Evolutionary conservation across 805 yeast genomes (phyloP).

Genomic region (Candida silvatica): DNA sequence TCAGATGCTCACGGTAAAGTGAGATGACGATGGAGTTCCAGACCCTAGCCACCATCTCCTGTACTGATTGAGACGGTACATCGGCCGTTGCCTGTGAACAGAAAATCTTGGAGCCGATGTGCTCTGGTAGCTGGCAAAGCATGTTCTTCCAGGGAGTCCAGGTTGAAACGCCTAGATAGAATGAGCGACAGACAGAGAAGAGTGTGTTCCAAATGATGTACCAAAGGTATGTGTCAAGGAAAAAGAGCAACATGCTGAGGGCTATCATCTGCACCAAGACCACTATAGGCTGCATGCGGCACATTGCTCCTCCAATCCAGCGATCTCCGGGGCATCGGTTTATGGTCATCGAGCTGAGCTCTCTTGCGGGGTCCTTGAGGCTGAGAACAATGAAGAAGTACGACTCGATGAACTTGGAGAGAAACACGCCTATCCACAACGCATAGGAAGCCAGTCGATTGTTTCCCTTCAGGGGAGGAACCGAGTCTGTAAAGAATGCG

Average conservation of each 20-base stretch:
- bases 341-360: slow-evolving; percentile 47
- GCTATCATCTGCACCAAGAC: slow-evolving; percentile 36
- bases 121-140: slow-evolving; percentile 65
- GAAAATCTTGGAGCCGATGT: slow-evolving; percentile 65
- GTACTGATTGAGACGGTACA: too few species aligned
- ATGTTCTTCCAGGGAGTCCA: slow-evolving; percentile 89
- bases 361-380: slow-evolving; percentile 65
- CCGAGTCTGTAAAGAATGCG: slow-evolving; percentile 44
- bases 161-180: slow-evolving; percentile 66
- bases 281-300: slow-evolving; percentile 48
- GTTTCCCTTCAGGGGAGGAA: slow-evolving; percentile 44
- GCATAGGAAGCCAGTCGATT: slow-evolving; percentile 63
- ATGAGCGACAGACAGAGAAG: slow-evolving; percentile 62
- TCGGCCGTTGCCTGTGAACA: slow-evolving; percentile 31
- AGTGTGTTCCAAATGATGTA: slow-evolving; percentile 56
- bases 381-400: slow-evolving; percentile 72
- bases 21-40: slow-evolving; percentile 84
- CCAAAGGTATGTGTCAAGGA: slow-evolving; percentile 50
- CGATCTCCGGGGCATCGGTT: slow-evolving; percentile 55
- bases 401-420: slow-evolving; percentile 66
- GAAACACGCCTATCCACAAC: slow-evolving; percentile 59
- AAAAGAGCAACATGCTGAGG: slow-evolving; percentile 41
- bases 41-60: slow-evolving; percentile 43
- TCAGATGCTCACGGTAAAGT: slow-evolving; percentile 72
- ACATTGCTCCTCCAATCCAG: slow-evolving; percentile 42